phyloP scores from a whole-genome alignment of 805 yeast genomes.

The Clavispora carvajalis region DNA sequence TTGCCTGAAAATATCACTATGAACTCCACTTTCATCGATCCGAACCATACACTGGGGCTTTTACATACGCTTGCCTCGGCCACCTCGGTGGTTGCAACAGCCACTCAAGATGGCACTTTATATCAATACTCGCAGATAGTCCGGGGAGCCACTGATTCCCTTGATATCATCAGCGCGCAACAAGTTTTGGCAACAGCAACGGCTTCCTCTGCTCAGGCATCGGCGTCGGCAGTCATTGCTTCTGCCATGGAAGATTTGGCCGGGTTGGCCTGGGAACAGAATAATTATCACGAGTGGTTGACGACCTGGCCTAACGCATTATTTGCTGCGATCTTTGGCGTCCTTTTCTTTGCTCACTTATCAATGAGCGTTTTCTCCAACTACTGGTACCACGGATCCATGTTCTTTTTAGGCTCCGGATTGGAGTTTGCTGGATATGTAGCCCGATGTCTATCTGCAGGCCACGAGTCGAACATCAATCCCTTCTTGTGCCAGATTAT shows the following conservation, averaged over 20 bases:
- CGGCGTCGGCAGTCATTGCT: neutral
- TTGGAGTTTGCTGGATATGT: slow-evolving; percentile 10
- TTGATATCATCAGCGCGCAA: slow-evolving; percentile 1
- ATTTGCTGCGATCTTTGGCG: neutral
- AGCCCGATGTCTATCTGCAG: slow-evolving; percentile 5
- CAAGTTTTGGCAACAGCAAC: neutral
- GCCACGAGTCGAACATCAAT: slow-evolving; percentile 12
- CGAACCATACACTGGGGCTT: neutral
- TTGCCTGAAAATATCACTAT: neutral
- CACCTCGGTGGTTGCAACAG: neutral
- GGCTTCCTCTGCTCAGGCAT: neutral
- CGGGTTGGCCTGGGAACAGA: neutral
- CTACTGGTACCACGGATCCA: slow-evolving; percentile 1
- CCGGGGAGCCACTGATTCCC: neutral
- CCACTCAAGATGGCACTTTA: neutral
- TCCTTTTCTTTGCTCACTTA: neutral
- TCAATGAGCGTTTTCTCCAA: neutral
- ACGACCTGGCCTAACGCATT: neutral
- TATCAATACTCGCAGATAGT: neutral
- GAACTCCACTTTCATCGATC: neutral
- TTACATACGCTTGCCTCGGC: neutral
- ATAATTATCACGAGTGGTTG: neutral
- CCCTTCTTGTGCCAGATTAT: slow-evolving; percentile 7
- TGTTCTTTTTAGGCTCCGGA: slow-evolving; percentile 5
- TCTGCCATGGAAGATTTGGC: slow-evolving; percentile 1